Evolutionary conservation across 2,329 filamentous ascomycete species (phyloP), one percentile per base, ranked within the genome.

Genomic region (Aureobasidium sp.): DNA sequence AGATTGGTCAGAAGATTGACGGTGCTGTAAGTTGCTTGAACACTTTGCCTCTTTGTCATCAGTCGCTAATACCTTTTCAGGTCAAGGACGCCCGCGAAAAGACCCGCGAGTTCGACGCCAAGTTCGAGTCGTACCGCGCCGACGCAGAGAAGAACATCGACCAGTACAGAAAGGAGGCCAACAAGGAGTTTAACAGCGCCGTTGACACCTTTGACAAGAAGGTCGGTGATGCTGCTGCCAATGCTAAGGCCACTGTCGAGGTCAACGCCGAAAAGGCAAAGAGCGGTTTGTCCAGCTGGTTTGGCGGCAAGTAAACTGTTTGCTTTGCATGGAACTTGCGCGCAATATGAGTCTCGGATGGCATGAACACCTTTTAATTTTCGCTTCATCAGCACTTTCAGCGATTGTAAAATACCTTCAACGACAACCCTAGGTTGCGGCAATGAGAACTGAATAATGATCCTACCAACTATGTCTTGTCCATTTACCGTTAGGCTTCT

Each of bases 251-350:
- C 16, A 44, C 53, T 3, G 59, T 63, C 21, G 52, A 92, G 79
- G 80, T 89, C 66, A 86, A 86, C 66, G 85, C 91, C 4, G 76
- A 86, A 57, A 88, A 96, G 79, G 89, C 91, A 48, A 96, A 96
- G 85, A 84, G 86, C 69, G 88, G 88, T 66, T 75, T 96, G 69
- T 89, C 88, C 45, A 84, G 88, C 73, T 97, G 91, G 92, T 96
- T 97, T 70, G 82, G 82, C 45, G 63, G 66, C 42, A 71, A 71
- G 65, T 70, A 70, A 59, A 62, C 55, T 60, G 21, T 21, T 21
- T 21, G 21, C 21, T 21, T 21, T 21, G 11, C 10, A 37, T 37
- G 21, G 21, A 37, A 3, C 34, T 15, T 37, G 34, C 34, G 49
- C 49, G 45, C 45, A 34, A 34, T 25, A 59, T 32, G 55, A 49